Evolutionary conservation across 345 rosid genomes (phyloP).

Genomic region (Brassica juncea): DNA sequence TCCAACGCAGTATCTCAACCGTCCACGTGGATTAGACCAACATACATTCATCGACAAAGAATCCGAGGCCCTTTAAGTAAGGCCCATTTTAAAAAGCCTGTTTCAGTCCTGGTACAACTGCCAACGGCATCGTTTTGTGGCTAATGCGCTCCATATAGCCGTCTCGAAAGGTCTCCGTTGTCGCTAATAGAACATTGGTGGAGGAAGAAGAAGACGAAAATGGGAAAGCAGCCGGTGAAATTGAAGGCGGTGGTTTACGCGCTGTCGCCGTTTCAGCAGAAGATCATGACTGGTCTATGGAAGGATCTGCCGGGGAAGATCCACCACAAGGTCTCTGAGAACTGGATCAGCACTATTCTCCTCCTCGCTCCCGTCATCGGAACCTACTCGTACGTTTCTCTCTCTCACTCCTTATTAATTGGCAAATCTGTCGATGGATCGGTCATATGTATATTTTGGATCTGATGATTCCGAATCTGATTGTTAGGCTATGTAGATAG

Average conservation of each 20-base stretch:
- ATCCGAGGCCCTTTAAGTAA: not conserved
- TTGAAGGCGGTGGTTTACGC: conserved; percentile 85
- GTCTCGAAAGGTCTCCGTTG: conserved; percentile 12
- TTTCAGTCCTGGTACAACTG: no score
- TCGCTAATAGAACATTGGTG: not conserved
- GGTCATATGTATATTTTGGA: not conserved
- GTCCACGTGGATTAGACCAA: conserved; percentile 25
- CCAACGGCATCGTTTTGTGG: not conserved
- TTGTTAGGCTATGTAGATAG: not conserved
- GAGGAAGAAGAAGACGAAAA: conserved; percentile 25
- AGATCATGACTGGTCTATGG: conserved; percentile 70
- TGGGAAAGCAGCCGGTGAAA: conserved; percentile 79
- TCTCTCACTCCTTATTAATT: not conserved
- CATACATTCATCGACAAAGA: not conserved
- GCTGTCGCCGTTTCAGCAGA: conserved; percentile 81
- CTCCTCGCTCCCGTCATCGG: conserved; percentile 69
- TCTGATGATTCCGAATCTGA: conserved; percentile 3
- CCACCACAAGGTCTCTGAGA: conserved; percentile 81
- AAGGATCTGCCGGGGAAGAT: conserved; percentile 71
- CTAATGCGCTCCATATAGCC: not conserved
- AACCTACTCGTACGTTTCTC: conserved; percentile 51
- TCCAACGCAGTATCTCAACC: not conserved
- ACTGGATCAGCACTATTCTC: conserved; percentile 74
- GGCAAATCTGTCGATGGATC: not conserved
- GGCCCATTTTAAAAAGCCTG: conserved; percentile 14